Conservation (phyloP, 208 protist species). For the Leishmania aethiopica region DNA sequence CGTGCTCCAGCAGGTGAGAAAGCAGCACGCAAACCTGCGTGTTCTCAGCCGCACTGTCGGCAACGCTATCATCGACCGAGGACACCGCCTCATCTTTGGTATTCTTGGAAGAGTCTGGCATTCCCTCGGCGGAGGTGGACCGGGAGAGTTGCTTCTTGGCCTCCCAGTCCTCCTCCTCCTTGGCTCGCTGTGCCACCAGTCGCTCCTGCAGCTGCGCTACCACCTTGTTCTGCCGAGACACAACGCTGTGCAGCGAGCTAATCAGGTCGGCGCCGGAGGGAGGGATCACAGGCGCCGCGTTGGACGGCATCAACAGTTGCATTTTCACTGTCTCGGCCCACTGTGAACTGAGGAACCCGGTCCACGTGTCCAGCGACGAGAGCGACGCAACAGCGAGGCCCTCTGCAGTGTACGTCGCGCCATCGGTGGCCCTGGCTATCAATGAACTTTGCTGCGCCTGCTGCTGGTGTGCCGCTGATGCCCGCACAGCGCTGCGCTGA, state of each 20-base stretch:
- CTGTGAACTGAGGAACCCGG: constrained; percentile 29
- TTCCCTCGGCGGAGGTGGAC: neutral
- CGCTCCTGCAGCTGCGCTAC: constrained; percentile 36
- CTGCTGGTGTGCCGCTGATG: constrained; percentile 9
- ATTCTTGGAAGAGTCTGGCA: neutral
- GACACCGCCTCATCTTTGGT: neutral
- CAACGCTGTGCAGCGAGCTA: constrained; percentile 35
- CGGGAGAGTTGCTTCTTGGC: neutral
- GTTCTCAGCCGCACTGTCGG: constrained; percentile 33
- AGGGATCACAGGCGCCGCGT: neutral
- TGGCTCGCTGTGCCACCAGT: constrained; percentile 26
- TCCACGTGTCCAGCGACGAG: constrained; percentile 50
- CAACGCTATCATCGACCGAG: neutral
- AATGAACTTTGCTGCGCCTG: neutral
- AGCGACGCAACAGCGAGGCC: neutral
- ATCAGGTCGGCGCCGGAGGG: constrained; percentile 23
- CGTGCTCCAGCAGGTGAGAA: constrained; percentile 41
- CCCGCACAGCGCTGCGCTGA: constrained; percentile 28
- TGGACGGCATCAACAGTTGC: neutral
- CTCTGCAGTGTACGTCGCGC: neutral
- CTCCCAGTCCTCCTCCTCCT: constrained; percentile 29
- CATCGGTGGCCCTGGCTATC: neutral
- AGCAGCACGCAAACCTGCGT: constrained; percentile 48
- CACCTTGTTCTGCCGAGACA: constrained; percentile 48
- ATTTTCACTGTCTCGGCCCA: constrained; percentile 21